A percentile compares a stretch with the other conserved stretches of the same genome.
Conservation (phyloP, 495 filamentous ascomycete species). For the Penicillium salamii region DNA sequence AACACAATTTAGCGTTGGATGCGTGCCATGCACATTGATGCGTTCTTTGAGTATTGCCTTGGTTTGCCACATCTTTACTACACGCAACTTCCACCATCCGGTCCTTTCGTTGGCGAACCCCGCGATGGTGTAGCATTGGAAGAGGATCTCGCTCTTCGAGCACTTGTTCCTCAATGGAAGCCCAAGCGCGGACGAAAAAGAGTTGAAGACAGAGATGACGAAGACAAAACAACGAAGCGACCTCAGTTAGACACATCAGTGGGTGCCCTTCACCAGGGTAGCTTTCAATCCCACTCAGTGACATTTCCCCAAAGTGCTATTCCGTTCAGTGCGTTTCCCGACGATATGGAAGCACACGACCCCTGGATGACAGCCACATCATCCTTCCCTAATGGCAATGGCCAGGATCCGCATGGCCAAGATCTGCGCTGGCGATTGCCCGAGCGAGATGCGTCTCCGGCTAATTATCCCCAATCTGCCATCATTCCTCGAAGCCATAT, state of each 20-base stretch:
- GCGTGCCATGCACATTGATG: constrained; percentile 96
- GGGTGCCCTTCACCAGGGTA: constrained; percentile 53
- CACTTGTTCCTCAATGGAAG: constrained; percentile 83
- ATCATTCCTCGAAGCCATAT: constrained; percentile 59
- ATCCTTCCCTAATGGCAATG: constrained; percentile 22
- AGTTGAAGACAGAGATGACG: constrained; percentile 70
- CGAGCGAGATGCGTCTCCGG: constrained; percentile 54
- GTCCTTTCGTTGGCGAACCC: constrained; percentile 59
- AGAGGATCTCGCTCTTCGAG: constrained; percentile 88
- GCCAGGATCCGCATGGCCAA: constrained; percentile 31
- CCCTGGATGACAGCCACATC: constrained; percentile 54
- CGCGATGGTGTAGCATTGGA: constrained; percentile 87
- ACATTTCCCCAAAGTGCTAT: constrained; percentile 57
- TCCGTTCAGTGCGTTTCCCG: constrained; percentile 59
- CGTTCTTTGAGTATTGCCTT: constrained; percentile 90
- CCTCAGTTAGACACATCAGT: constrained; percentile 67
- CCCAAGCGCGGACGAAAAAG: constrained; percentile 86
- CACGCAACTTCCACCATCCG: constrained; percentile 67
- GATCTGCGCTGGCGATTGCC: constrained; percentile 49
- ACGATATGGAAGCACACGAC: constrained; percentile 48
- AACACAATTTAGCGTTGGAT: constrained; percentile 75
- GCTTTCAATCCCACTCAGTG: constrained; percentile 47
- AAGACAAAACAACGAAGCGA: constrained; percentile 56
- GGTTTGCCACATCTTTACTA: constrained; percentile 80
- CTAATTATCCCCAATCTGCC: constrained; percentile 78